Base-by-base conservation (phyloP, 176 grass and related monocot species). In the Triticum dicoccoides region DNA sequence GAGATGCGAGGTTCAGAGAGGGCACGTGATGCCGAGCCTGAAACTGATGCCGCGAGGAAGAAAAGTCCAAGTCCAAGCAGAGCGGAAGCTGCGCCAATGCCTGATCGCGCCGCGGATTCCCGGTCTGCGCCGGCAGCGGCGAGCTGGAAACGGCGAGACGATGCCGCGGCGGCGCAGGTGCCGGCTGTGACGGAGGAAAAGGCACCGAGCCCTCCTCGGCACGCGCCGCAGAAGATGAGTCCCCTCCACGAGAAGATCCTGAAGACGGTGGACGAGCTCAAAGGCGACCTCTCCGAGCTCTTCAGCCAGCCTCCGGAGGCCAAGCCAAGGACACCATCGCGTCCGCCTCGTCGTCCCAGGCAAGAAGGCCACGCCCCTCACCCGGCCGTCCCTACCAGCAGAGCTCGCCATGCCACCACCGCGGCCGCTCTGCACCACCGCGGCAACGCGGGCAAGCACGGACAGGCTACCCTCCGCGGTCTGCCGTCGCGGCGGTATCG, bases 191-290 rank as follows among this genome's bases (percentile, higher is more conserved):
- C 73, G 21, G 44, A 54, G 3, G 83, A 21, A 20, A 85, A 88
- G 75, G 73, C 72, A 37, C 20, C 27, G 34, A 90, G 33, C 49
- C 87, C 73, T 78, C 84, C 72, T 75, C 72, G 47, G 27, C 47
- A 71, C 42, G 69, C 78, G 38, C 35, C 81, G 0, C 61, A 86
- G 4, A 80, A 27, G 65, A 24, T 87, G 85, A 70, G 67, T 6
- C 85, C 89, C 0, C 52, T 88, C 17, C 80, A 86, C 20, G 78
- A 83, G 61, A 90, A 86, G 92, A 95, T 98, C 75, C 80, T 95
- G 5, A 91, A 82, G 89, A 94, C 83, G 12, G 93, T 95, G 61
- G 96, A 98, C 24, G 85, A 90, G 37, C 89, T 98, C 73, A 95
- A 86, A 73, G 86, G 82, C 5, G 93, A 98, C 29, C 90, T 98